A percentile compares a stretch with the other conserved stretches of the same genome.
Evolutionary conservation across 345 rosid species (phyloP).

Genomic region (Rhizophora apiculata): DNA sequence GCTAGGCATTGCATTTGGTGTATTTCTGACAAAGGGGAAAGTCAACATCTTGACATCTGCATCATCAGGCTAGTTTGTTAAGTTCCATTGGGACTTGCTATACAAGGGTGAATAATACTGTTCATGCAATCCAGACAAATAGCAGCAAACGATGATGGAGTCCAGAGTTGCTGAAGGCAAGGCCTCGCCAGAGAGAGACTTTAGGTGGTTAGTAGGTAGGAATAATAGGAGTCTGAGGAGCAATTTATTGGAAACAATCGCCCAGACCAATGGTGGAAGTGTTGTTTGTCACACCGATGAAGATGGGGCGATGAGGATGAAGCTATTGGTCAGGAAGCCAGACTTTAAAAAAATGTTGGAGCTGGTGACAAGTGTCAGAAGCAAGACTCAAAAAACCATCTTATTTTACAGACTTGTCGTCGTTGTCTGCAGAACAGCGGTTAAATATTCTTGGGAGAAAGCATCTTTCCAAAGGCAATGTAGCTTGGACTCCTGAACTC

Average conservation of each 20-base stretch:
- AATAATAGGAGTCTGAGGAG: constrained; percentile 22
- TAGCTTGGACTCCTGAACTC: constrained; percentile 36
- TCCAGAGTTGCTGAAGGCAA: constrained; percentile 25
- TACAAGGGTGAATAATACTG: neutral
- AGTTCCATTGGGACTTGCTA: neutral
- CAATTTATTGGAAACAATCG: constrained; percentile 24
- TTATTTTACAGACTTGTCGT: neutral
- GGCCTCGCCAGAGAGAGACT: constrained; percentile 29
- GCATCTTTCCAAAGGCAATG: constrained; percentile 5
- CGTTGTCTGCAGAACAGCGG: constrained; percentile 29
- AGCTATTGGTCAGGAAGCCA: constrained; percentile 41
- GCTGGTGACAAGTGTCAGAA: constrained; percentile 15
- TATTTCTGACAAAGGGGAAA: constrained; percentile 1
- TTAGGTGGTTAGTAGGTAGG: constrained; percentile 9
- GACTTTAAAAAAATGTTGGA: constrained; percentile 44
- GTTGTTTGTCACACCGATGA: constrained; percentile 23
- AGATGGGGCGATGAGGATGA: constrained; percentile 39
- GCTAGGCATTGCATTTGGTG: neutral
- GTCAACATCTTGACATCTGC: neutral
- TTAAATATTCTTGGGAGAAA: constrained; percentile 20
- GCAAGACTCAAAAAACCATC: neutral
- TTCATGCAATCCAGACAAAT: neutral
- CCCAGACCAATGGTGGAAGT: constrained; percentile 18
- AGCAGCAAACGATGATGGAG: neutral
- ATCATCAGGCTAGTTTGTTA: neutral